Conservation (phyloP, 129 eudicot species). For the Pulicaria dysenterica region DNA sequence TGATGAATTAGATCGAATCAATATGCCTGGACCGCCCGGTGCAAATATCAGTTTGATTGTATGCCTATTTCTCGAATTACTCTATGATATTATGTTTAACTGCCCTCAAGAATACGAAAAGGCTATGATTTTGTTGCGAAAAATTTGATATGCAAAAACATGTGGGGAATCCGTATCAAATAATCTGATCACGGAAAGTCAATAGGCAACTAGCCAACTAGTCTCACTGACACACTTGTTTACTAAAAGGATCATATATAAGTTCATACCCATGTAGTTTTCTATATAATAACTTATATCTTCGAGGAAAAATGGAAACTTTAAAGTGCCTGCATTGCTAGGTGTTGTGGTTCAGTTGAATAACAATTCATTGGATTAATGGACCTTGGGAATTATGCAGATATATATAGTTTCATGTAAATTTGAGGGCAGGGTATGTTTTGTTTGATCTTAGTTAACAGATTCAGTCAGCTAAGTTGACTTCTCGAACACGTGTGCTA, state of each 20-base stretch:
- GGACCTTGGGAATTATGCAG: too few species aligned
- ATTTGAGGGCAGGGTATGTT: not conserved
- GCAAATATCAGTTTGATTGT: not conserved
- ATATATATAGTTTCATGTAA: not conserved
- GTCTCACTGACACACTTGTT: not conserved
- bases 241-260: not conserved
- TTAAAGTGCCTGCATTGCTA: constrained; percentile 5
- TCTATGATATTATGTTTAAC: constrained; percentile 7
- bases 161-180: constrained; percentile 8
- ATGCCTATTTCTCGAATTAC: not conserved
- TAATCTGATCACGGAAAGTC: constrained; percentile 20
- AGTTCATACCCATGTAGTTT: not conserved
- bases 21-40: not conserved
- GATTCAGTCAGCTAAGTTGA: too few species aligned
- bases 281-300: not conserved
- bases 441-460: not conserved
- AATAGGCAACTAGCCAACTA: not conserved
- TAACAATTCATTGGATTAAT: too few species aligned
- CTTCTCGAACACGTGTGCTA: too few species aligned
- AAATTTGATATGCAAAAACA: too few species aligned
- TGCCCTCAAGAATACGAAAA: not conserved
- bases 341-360: not conserved
- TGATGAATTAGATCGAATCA: constrained; percentile 13
- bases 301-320: not conserved
- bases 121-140: not conserved